Base-by-base conservation (phyloP, 805 yeast genomes). In the Wickerhamomyces sydowiorum region DNA sequence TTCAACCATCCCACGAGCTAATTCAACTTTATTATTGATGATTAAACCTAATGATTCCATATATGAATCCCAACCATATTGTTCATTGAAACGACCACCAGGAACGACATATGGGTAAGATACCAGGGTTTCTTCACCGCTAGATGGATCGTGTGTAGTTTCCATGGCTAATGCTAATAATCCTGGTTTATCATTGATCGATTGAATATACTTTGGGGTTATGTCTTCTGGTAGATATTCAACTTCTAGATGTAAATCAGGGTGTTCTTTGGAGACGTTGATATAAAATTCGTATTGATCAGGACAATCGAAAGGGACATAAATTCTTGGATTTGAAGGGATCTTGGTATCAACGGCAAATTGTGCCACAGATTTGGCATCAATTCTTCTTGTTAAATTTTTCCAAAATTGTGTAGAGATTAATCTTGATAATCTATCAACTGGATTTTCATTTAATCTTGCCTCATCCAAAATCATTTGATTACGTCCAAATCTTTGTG, bases 61-160 rank as follows among this genome's bases (percentile, higher is more conserved):
- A 58, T 93, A 91, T 2, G 96, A 88, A 61, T 91, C 99, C 99
- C 99, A 91, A 14, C 98, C 99, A 57, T 93, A 91, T 44, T 89
- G 74, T 65, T 91, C 99, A 65, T 93, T 93, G 65, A 91, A 91
- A 49, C 99, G 71, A 19, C 99, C 98, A 15, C 99, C 99, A 1
- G 99, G 99, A 20, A 91, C 98, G 15, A 87, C 85, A 61, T 91
- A 91, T 0, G 96, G 96, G 54, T 75, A 80, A 18, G 89, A 87
- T 31, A 74, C 68, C 37, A 83, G 52, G 13, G 73, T 69, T 15
- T 57, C 59, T 32, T 76, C 75, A 43, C 79, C 76, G 1, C 73
- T 64, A 3, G 65, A 54, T 7, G 83, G 79, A 49, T 80, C 79
- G 34, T 62, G 57, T 20, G 60, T 66, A 37, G 66, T 73, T 46